These are phyloP conservation scores for Pseudoneurospora amorphoporcata DNA, from an alignment of 495 filamentous ascomycete genomes.

Conservation along the genomic window DNA sequence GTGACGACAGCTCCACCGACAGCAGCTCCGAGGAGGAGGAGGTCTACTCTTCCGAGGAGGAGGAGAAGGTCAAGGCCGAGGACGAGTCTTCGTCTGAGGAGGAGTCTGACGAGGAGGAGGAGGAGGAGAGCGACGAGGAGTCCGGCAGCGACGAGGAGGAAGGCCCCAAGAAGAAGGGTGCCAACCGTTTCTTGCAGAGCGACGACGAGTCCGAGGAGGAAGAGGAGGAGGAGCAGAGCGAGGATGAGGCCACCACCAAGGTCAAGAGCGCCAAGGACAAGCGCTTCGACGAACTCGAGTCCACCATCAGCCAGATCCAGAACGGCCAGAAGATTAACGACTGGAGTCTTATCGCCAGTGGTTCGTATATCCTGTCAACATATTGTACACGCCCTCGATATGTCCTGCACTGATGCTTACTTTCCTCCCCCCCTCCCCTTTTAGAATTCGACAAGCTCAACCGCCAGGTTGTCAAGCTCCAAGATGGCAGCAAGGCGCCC, in stretches of 20 bases:
- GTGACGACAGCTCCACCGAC: slow-evolving; percentile 76
- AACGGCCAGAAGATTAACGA: slow-evolving; percentile 97
- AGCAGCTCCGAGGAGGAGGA: slow-evolving; percentile 85
- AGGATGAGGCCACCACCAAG: slow-evolving; percentile 71
- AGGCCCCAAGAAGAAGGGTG: slow-evolving; percentile 51
- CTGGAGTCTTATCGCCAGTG: slow-evolving; percentile 84
- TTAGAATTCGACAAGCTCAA: slow-evolving; percentile 97
- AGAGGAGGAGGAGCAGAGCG: slow-evolving; percentile 43
- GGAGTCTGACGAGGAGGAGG: slow-evolving; percentile 37
- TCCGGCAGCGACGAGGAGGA: slow-evolving; percentile 54
- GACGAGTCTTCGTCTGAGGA: slow-evolving; percentile 27
- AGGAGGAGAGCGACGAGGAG: slow-evolving; percentile 49
- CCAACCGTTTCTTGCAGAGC: slow-evolving; percentile 71
- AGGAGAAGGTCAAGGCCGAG: slow-evolving; percentile 42
- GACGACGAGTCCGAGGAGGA: slow-evolving; percentile 60
- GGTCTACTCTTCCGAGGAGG: slow-evolving; percentile 68
- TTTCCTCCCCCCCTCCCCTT: neutral
- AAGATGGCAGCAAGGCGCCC: slow-evolving; percentile 63
- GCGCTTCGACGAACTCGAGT: slow-evolving; percentile 84
- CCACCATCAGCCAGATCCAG: slow-evolving; percentile 77
- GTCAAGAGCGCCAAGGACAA: slow-evolving; percentile 98
- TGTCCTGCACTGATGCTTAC: slow-evolving; percentile 9
- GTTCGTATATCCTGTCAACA: slow-evolving; percentile 38
- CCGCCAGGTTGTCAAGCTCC: slow-evolving; percentile 72
- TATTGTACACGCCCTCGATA: neutral